Conservation (phyloP, 2,329 filamentous ascomycete species). For the Teratosphaeria epicoccoides region DNA sequence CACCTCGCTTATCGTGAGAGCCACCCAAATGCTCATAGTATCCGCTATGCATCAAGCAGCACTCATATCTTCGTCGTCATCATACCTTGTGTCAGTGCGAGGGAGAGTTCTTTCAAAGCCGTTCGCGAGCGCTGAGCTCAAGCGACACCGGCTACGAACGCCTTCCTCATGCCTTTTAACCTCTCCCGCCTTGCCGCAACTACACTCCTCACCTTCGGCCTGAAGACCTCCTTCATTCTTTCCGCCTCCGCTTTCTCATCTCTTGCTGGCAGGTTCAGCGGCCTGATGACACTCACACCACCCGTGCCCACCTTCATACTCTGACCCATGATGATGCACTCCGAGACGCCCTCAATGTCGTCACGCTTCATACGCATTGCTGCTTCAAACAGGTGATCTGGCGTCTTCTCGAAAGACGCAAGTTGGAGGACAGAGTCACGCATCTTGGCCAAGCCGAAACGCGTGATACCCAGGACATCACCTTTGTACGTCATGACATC, state of each 20-base stretch:
- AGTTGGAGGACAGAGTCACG: constrained; percentile 86
- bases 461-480: constrained; percentile 89
- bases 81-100: too few relatives aligned
- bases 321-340: constrained; percentile 98
- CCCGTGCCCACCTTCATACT: constrained; percentile 86
- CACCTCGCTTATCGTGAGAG: too few relatives aligned
- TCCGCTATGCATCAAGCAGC: too few relatives aligned
- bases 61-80: too few relatives aligned
- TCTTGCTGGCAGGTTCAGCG: constrained; percentile 50
- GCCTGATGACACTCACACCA: constrained; percentile 76
- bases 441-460: constrained; percentile 94
- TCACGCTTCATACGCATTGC: constrained; percentile 87
- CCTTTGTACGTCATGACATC: constrained; percentile 99
- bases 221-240: constrained; percentile 2
- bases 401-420: constrained; percentile 95
- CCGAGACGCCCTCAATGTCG: constrained; percentile 81
- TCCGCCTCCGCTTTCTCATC: constrained; percentile 35
- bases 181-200: constrained; percentile 3
- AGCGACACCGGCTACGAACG: constrained; percentile 2
- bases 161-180: constrained; percentile 6
- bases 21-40: too few relatives aligned
- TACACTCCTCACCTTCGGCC: constrained; percentile 2
- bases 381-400: constrained; percentile 92
- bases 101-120: too few relatives aligned
- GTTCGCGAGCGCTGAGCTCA: too few relatives aligned